Base-by-base conservation (phyloP, 441 rosid genomes). In the Gossypium trilobum region DNA sequence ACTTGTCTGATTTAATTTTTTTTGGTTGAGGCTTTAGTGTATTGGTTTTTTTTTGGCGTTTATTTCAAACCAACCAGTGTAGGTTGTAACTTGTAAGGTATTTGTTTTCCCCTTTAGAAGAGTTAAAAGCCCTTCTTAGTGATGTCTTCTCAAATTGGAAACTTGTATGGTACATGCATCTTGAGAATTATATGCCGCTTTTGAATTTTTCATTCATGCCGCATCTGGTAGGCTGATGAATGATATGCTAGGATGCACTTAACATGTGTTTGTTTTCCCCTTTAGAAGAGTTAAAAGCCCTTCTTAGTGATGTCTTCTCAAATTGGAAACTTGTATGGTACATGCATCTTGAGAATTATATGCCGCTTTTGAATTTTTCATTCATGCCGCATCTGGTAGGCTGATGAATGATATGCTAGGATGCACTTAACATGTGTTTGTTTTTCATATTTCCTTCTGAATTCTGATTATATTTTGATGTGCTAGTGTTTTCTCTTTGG, bases 1-100 rank as follows among this genome's bases (percentile, higher is more conserved):
- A 48, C 56, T 51, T 4, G 55, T 77, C 73, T 39, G 74, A 76
- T 76, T 74, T 74, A 31, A 25, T 39, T 16, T 72, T 52, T 60
- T 36, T 36, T 36, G 9, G 42, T 6, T 7, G 42, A 36, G 42
- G 42, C 10, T 36, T 36, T 36, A 7, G 10, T 16, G 13, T 58
- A 6, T 60, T 52, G 19, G 17, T 36, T 27, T 22, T 36, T 36
- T 48, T 75, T 42, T 62, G 72, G 71, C 33, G 74, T 65, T 68
- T 52, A 62, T 55, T 62, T 74, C 42, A 22, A 54, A 31, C 51
- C 55, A 54, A 31, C 51, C 55, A 54, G 36, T 39, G 33, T 50
- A 33, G 63, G 51, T 71, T 42, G 61, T 58, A 29, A 55, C 11
- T 66, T 7, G 36, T n/a, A 70, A 39, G 64, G 59, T 50, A 23